Conservation (phyloP, 257 asterid genomes). For the Solanum neorickii region DNA sequence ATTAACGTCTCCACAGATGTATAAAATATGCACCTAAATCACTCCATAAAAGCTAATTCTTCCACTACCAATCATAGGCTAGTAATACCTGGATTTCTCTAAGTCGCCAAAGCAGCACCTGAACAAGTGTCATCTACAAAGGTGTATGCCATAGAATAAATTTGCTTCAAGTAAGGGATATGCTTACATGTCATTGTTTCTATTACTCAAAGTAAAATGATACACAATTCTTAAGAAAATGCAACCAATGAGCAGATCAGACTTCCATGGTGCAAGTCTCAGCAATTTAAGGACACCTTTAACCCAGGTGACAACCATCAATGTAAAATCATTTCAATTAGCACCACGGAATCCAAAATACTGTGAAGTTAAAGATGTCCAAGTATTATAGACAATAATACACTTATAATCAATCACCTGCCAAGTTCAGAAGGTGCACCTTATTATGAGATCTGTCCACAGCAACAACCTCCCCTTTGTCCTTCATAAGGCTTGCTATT, state of each 20-base stretch:
- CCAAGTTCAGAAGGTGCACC: slow-evolving; percentile 73
- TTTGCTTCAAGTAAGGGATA: neutral
- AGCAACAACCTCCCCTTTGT: slow-evolving; percentile 82
- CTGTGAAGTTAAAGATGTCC: neutral
- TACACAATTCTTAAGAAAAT: neutral
- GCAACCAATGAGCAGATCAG: neutral
- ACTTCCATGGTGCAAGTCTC: neutral
- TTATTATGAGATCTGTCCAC: slow-evolving; percentile 96
- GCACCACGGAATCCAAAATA: neutral
- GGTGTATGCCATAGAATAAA: neutral
- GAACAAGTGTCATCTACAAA: neutral
- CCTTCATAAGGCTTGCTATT: slow-evolving; percentile 91
- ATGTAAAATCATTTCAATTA: neutral
- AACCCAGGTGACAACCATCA: neutral
- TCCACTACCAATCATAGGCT: neutral
- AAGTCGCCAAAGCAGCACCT: neutral
- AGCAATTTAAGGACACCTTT: neutral
- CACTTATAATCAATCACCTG: slow-evolving; percentile 28
- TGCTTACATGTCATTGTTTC: neutral
- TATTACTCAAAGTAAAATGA: neutral
- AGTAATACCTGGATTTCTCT: neutral
- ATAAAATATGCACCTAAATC: neutral
- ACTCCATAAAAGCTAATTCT: neutral
- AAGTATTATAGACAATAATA: neutral
- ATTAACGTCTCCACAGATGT: neutral